phyloP scores from a whole-genome alignment of 176 grass and related monocot species.

The Ananas comosus region DNA sequence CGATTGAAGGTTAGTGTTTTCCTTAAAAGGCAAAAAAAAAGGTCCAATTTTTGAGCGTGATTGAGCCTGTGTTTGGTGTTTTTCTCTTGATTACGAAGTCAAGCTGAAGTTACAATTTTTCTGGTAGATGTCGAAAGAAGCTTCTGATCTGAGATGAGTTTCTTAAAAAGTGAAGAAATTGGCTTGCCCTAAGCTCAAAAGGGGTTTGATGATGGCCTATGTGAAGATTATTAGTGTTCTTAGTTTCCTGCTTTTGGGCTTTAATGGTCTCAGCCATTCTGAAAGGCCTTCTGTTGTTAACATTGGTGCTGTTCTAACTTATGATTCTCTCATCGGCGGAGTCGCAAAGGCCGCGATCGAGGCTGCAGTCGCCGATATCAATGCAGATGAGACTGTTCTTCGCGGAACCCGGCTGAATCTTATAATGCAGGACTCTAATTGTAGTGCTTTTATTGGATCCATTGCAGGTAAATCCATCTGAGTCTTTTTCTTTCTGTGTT shows the following conservation, averaged over 20 bases:
- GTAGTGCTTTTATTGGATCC: slow-evolving; percentile 79
- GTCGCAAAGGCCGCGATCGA: slow-evolving; percentile 53
- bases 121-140: background rate
- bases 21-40: background rate
- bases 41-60: background rate
- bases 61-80: background rate
- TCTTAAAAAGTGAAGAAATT: background rate
- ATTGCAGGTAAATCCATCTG: slow-evolving; percentile 41
- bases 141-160: background rate
- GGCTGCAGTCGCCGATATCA: slow-evolving; percentile 69
- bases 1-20: too few relatives aligned
- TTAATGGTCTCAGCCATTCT: background rate
- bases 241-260: background rate
- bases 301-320: slow-evolving; percentile 75
- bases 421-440: slow-evolving; percentile 53
- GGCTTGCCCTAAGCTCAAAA: background rate
- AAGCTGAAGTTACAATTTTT: too few relatives aligned
- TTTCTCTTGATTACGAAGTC: background rate
- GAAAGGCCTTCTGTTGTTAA: slow-evolving; percentile 31
- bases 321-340: slow-evolving; percentile 72
- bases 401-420: slow-evolving; percentile 43
- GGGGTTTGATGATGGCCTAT: background rate
- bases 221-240: background rate
- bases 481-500: background rate
- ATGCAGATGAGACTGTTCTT: slow-evolving; percentile 41